Percentiles rank a stretch among this genome's conserved stretches.
Conservation (phyloP, 768 basidiomycete genomes). For the Fibroporia radiculosa region DNA sequence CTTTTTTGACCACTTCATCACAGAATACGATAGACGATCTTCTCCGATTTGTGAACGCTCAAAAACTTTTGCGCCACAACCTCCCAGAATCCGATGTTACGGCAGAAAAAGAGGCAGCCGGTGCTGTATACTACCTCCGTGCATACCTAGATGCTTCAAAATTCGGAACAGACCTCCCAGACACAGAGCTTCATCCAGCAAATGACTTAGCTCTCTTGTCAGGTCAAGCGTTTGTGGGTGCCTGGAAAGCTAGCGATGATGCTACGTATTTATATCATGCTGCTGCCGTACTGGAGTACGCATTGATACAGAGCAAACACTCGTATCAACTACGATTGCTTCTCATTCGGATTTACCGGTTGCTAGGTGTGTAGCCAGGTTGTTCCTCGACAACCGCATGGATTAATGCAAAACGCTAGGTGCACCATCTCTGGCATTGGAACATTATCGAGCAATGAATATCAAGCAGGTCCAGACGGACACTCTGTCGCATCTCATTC, state of each 20-base stretch:
- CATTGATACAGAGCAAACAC: conserved; percentile 61
- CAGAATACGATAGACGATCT: conserved; percentile 49
- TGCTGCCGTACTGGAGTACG: conserved; percentile 62
- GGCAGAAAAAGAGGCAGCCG: conserved; percentile 45
- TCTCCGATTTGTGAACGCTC: conserved; percentile 63
- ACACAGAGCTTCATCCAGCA: conserved; percentile 78
- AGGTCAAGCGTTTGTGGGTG: conserved; percentile 54
- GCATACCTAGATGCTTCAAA: conserved; percentile 63
- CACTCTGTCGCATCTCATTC: conserved; percentile 77
- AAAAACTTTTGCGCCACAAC: conserved; percentile 65
- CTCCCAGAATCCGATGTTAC: conserved; percentile 43
- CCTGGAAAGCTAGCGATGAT: conserved; percentile 52
- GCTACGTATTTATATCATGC: conserved; percentile 59
- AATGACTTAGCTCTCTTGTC: conserved; percentile 81
- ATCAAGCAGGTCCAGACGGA: conserved; percentile 86
- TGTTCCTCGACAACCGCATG: neutral
- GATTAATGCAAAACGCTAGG: conserved; percentile 34
- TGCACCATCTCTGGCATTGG: conserved; percentile 61
- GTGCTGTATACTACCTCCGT: conserved; percentile 43
- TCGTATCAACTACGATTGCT: conserved; percentile 73
- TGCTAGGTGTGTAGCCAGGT: conserved; percentile 51
- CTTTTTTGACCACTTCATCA: conserved; percentile 15
- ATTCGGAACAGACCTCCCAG: conserved; percentile 56
- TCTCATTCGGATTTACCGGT: conserved; percentile 73
- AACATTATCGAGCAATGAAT: conserved; percentile 72